Evolutionary conservation across 2,329 filamentous ascomycete genomes (phyloP).

Genomic region (Tolypocladium album): DNA sequence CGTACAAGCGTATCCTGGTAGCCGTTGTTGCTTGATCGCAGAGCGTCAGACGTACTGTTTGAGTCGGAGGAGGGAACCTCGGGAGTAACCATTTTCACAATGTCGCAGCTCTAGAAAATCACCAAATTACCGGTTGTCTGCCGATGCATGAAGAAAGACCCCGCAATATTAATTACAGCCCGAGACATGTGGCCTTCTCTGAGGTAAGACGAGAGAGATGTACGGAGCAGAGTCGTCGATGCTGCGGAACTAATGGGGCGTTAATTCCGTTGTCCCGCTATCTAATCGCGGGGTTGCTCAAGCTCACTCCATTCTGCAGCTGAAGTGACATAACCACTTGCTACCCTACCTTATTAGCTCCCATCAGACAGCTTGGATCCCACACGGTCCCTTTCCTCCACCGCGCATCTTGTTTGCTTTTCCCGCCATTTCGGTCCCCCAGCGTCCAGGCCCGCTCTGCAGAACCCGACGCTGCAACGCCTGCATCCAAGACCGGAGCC

Average conservation of each 20-base stretch:
- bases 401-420: neutral
- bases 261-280: neutral
- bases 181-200: too few species aligned
- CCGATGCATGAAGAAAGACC: too few species aligned
- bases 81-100: too few species aligned
- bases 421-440: too few species aligned
- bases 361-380: neutral
- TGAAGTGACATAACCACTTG: neutral
- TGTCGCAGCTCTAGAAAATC: too few species aligned
- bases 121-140: too few species aligned
- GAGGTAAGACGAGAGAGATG: too few species aligned
- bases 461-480: neutral
- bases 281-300: neutral
- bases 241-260: too few species aligned
- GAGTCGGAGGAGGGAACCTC: too few species aligned
- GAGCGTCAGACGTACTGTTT: too few species aligned
- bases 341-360: neutral
- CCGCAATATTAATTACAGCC: too few species aligned
- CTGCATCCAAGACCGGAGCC: neutral
- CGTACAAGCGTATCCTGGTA: neutral
- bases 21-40: neutral
- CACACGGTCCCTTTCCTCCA: neutral
- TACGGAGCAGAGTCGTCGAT: neutral
- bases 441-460: neutral
- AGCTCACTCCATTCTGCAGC: neutral